Evolutionary conservation across 768 basidiomycete genomes (phyloP).

Genomic region (Tricholoma furcatifolium): DNA sequence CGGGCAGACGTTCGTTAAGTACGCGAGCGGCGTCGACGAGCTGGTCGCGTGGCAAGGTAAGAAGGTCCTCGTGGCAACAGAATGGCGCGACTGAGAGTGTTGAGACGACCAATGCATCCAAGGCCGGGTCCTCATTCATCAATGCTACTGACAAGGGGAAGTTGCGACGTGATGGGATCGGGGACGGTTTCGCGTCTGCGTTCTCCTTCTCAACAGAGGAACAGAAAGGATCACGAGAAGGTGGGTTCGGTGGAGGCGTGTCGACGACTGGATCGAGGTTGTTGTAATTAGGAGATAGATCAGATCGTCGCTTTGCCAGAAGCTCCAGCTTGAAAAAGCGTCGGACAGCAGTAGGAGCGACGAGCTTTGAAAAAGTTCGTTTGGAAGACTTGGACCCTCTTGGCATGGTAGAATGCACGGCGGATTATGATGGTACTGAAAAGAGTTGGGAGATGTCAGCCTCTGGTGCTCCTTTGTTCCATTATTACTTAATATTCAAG

Average conservation of each 20-base stretch:
- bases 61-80: conserved; percentile 72
- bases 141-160: conserved; percentile 43
- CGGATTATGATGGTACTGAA: neutral
- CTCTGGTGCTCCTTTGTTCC: neutral
- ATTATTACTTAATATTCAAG: neutral
- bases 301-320: conserved; percentile 16
- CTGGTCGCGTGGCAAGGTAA: conserved; percentile 56
- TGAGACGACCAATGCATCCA: conserved; percentile 62
- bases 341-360: conserved; percentile 26
- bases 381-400: conserved; percentile 8
- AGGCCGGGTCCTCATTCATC: conserved; percentile 52
- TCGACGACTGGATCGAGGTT: conserved; percentile 24
- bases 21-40: conserved; percentile 51
- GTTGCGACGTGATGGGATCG: neutral
- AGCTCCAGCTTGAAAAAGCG: conserved; percentile 40
- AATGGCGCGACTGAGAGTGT: conserved; percentile 59
- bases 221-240: neutral
- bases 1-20: conserved; percentile 60
- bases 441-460: conserved; percentile 7
- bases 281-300: conserved; percentile 13
- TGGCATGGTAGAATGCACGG: conserved; percentile 4
- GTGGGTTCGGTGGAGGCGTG: conserved; percentile 19
- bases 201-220: neutral
- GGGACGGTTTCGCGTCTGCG: neutral
- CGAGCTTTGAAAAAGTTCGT: neutral